Base-by-base conservation (phyloP, 768 basidiomycete genomes). In the Cyathus striatus region DNA sequence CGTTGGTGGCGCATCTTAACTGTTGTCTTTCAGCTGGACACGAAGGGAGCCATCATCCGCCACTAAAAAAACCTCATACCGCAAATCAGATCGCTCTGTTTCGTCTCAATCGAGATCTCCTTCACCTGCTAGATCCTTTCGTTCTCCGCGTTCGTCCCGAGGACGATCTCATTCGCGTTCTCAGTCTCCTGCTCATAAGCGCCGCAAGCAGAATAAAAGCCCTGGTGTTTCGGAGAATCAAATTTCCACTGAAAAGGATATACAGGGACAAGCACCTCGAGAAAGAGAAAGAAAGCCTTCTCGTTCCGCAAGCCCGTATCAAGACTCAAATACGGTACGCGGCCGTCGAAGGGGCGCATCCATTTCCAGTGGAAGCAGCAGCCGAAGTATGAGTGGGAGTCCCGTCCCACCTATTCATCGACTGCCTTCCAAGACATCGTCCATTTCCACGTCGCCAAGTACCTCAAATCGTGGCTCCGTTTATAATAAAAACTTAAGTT, bases 101-200 rank as follows among this genome's bases (percentile, higher is more conserved):
- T 72, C 70, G 38, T 76, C 76, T 27, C 57, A 56, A 24, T 79
- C 85, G 7, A 76, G 65, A 21, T 87, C 86, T 21, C 76, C 70
- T 23, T 87, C 83, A 17, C 76, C 79, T 10, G 65, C 79, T 9
- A 79, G 76, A 32, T 86, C 86, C n/a, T 72, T 71, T 47, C 76
- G 75, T 41, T 84, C 84, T 17, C 75, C 66, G 38, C 75, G 66
- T 30, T 85, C 84, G 18, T 83, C 81, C 36, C 71, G 76, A 35
- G 80, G 76, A 45, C 82, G 78, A 25, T 86, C 84, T 22, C 75
- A 69, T 34, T 83, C 86, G 14, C 71, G 69, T 30, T 81, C 78
- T 25, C 55, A 63, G 44, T 81, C 85, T 18, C 83, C 83, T 13
- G 72, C 68, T 35, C 66, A 68, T 16, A 81, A 81, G 55, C 76